Conservation (phyloP, 2,329 filamentous ascomycete genomes). For the Curvularia eragrostidis region DNA sequence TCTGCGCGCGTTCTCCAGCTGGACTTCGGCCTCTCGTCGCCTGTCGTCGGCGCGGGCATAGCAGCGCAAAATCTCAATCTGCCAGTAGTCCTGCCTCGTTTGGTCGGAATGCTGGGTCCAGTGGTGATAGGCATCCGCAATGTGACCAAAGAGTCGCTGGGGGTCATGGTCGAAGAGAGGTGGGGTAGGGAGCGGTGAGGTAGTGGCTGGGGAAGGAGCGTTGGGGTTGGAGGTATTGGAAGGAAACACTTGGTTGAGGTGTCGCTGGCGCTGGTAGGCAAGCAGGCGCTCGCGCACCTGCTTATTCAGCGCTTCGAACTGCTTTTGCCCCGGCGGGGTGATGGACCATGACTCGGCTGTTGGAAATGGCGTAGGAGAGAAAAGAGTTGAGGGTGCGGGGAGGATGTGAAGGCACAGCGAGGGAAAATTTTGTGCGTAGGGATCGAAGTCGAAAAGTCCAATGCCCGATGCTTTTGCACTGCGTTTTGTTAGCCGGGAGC, state of each 20-base stretch:
- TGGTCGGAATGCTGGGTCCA: conserved; percentile 72
- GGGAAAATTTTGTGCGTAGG: conserved; percentile 84
- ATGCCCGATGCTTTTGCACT: conserved; percentile 55
- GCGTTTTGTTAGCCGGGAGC: conserved; percentile 1
- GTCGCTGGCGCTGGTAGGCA: conserved; percentile 44
- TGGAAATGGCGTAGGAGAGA: conserved; percentile 79
- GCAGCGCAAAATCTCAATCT: conserved; percentile 55
- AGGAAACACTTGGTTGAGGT: conserved; percentile 46
- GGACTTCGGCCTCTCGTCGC: conserved; percentile 45
- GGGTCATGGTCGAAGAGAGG: conserved; percentile 65
- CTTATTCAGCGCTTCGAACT: conserved; percentile 73
- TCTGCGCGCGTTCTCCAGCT: conserved; percentile 50
- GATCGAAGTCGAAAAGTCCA: conserved; percentile 77
- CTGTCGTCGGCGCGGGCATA: conserved; percentile 52
- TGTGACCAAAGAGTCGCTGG: conserved; percentile 73
- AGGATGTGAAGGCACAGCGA: conserved; percentile 83
- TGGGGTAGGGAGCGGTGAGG: conserved; percentile 47
- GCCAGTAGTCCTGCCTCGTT: conserved; percentile 54
- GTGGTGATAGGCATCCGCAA: conserved; percentile 76
- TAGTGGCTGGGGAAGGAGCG: conserved; percentile 33
- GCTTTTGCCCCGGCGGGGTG: conserved; percentile 73
- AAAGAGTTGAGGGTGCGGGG: conserved; percentile 79
- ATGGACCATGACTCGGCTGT: conserved; percentile 83
- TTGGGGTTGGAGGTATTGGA: conserved; percentile 31
- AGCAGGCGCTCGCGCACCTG: conserved; percentile 71